A percentile compares a stretch with the other conserved stretches of the same genome.
Conservation (phyloP, 2,329 filamentous ascomycete species). For the Calonectria pseudoturangicola region DNA sequence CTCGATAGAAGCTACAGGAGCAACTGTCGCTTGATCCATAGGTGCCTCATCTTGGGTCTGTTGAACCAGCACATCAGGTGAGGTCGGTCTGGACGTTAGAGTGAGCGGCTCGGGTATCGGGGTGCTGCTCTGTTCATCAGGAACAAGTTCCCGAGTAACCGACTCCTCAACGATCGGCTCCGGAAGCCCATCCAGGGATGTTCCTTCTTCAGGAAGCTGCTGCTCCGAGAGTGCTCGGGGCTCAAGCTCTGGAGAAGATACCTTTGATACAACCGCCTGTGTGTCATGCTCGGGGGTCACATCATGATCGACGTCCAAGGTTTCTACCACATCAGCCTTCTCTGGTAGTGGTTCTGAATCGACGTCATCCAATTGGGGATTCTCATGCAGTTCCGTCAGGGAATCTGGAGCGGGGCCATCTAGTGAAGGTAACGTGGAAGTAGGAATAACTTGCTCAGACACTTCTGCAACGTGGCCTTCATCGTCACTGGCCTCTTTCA, state of each 20-base stretch:
- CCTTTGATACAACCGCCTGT: too few species aligned
- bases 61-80: background rate
- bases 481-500: too few species aligned
- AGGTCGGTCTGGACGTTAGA: slow-evolving; percentile 6
- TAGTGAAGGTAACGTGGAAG: too few species aligned
- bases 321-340: too few species aligned
- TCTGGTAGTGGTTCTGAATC: too few species aligned
- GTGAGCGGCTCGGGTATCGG: slow-evolving; percentile 2
- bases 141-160: slow-evolving; percentile 6
- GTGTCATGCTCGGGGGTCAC: too few species aligned
- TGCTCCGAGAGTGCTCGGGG: slow-evolving; percentile 21
- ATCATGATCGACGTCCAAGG: too few species aligned
- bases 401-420: too few species aligned
- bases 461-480: too few species aligned
- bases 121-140: background rate
- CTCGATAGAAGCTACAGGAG: background rate
- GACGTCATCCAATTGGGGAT: too few species aligned
- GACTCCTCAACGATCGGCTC: slow-evolving; percentile 16
- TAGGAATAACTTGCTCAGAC: too few species aligned
- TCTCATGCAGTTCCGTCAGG: too few species aligned
- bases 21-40: background rate
- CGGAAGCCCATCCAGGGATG: slow-evolving; percentile 5
- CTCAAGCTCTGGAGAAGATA: background rate
- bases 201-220: slow-evolving; percentile 32
- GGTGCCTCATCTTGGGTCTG: background rate